Evolutionary conservation across 495 filamentous ascomycete species (phyloP), one percentile per base, ranked within the genome.

Genomic region (Penicillium macrosclerotiorum): DNA sequence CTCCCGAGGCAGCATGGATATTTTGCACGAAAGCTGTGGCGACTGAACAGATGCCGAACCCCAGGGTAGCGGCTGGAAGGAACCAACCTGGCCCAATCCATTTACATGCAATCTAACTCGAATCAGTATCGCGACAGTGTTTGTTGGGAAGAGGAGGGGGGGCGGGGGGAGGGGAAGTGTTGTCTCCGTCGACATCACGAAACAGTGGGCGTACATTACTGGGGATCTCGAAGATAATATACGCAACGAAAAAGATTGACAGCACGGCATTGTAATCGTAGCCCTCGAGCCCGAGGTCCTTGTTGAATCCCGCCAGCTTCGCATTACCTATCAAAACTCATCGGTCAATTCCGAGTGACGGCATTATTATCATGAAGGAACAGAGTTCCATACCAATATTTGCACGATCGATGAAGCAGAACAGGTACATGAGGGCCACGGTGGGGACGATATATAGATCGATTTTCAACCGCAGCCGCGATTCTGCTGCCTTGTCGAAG

Each of bases 211-310:
- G 60, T 26, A 79, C 65, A 59, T 89, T 93, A 26, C 85, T 86
- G 0, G 89, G 89, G 34, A 89, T 79, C 61, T 93, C 89, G 49
- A 91, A 90, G 36, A 89, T 46, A 49, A 92, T 86, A 42, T 86
- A 89, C 9, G 83, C 77, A 33, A 87, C 69, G 57, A 82, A 88
- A 69, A 88, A 89, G 43, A 87, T 74, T 9, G 72, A 74, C n/a
- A 87, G 61, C 11, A 85, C 76, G 9, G 72, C 72, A 54, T 87
- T 86, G 60, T 87, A 86, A 42, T 85, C 77, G 34, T 82, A 73
- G 18, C 63, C 55, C 17, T 64, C 63, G 45, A 88, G 75, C 23
- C 65, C 55, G 4, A 83, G 57, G 43, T 83, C 78, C 42, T 62
- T 57, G 23, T 62, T 58, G 42, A 73, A 60, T 1, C 69, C 68